Evolutionary conservation across 331 rosid genomes (phyloP).

Genomic region (Pyrus hybrid): DNA sequence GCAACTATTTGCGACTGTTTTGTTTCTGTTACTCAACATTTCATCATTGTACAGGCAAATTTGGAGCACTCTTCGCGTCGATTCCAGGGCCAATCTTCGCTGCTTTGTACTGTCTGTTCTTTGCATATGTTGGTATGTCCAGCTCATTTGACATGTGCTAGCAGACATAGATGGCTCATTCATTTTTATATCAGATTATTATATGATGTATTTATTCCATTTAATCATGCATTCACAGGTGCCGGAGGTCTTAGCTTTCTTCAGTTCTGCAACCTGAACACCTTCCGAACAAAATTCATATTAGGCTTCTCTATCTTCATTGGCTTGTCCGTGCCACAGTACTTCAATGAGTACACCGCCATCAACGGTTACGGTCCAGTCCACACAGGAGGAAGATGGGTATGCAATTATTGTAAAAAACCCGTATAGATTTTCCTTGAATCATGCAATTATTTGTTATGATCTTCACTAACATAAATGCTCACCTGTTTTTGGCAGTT

Average conservation of each 20-base stretch:
- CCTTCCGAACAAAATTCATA: conserved; percentile 78
- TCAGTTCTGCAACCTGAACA: conserved; percentile 96
- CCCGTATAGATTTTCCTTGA: neutral
- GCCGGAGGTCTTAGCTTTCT: conserved; percentile 87
- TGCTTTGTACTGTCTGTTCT: conserved; percentile 90
- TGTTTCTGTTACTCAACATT: neutral
- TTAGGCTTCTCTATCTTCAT: conserved; percentile 87
- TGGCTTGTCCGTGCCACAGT: conserved; percentile 90
- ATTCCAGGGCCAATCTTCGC: conserved; percentile 87
- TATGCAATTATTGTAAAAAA: conserved; percentile 16
- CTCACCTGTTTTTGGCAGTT: conserved; percentile 48
- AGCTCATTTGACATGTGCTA: neutral
- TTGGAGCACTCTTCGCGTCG: conserved; percentile 94
- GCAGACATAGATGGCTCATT: neutral
- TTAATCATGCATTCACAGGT: conserved; percentile 34
- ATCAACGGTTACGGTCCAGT: conserved; percentile 88
- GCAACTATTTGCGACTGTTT: neutral
- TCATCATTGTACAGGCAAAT: conserved; percentile 57
- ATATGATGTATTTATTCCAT: neutral
- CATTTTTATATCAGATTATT: neutral
- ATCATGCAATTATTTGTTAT: neutral
- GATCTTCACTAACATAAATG: neutral
- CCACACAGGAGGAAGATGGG: conserved; percentile 90
- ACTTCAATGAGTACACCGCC: conserved; percentile 84
- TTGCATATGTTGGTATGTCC: conserved; percentile 86